Evolutionary conservation across 805 yeast genomes (phyloP).

Genomic region (Pichia exigua): DNA sequence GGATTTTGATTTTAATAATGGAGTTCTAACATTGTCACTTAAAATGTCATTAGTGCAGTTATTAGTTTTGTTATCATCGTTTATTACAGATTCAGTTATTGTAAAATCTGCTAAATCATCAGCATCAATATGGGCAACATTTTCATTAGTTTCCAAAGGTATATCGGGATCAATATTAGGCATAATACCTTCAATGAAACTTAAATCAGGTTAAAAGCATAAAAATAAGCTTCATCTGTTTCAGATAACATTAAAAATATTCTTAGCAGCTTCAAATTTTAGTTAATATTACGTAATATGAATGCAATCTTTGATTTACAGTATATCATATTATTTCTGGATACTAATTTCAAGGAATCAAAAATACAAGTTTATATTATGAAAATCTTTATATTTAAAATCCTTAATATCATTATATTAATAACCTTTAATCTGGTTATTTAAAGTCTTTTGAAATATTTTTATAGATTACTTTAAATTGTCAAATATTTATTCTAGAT

Average conservation of each 20-base stretch:
- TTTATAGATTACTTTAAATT: too few species aligned
- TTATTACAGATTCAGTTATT: neutral
- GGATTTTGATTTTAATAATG: slow-evolving; percentile 11
- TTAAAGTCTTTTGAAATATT: too few species aligned
- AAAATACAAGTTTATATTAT: too few species aligned
- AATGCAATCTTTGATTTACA: too few species aligned
- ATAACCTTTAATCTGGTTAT: too few species aligned
- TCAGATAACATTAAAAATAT: neutral
- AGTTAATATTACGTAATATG: neutral
- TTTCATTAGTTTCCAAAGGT: neutral
- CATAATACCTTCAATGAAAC: neutral
- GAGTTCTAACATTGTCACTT: neutral
- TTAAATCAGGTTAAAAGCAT: too few species aligned
- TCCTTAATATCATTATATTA: too few species aligned
- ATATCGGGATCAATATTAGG: neutral
- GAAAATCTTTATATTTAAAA: too few species aligned
- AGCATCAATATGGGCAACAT: neutral
- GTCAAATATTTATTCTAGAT: too few species aligned
- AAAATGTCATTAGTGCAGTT: neutral
- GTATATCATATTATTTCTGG: too few species aligned
- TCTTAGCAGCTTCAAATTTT: neutral
- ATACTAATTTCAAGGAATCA: too few species aligned
- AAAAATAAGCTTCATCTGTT: neutral
- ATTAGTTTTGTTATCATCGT: neutral
- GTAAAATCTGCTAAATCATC: slow-evolving; percentile 9